A percentile compares a stretch with the other conserved stretches of the same genome.
Conservation (phyloP, 768 basidiomycete species). For the Mycena albidolilacea region DNA sequence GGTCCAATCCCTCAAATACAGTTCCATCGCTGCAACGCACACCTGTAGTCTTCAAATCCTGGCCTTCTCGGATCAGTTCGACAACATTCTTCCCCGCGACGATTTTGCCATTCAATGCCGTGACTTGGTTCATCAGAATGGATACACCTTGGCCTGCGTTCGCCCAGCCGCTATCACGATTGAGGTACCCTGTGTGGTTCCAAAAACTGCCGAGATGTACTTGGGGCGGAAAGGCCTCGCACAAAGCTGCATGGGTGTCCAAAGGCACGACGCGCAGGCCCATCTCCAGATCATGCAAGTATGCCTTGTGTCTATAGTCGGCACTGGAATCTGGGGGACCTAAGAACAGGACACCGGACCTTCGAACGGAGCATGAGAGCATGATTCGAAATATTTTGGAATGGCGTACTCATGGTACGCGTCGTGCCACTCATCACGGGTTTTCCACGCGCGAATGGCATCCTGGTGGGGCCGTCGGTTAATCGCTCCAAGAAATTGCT, state of each 20-base stretch:
- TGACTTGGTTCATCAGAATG: conserved; percentile 68
- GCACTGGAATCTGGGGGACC: conserved; percentile 49
- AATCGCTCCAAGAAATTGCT: background rate
- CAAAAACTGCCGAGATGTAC: conserved; percentile 56
- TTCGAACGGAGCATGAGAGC: conserved; percentile 44
- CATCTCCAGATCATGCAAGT: conserved; percentile 72
- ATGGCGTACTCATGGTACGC: conserved; percentile 85
- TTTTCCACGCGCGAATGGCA: conserved; percentile 84
- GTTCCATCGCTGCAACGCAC: conserved; percentile 75
- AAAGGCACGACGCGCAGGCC: conserved; percentile 67
- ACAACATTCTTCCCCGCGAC: conserved; percentile 70
- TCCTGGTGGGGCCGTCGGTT: conserved; percentile 56
- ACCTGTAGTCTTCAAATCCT: conserved; percentile 63
- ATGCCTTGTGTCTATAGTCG: conserved; percentile 68
- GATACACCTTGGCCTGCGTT: conserved; percentile 78
- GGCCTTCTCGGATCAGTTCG: conserved; percentile 56
- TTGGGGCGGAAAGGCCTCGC: conserved; percentile 61
- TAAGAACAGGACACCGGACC: conserved; percentile 81
- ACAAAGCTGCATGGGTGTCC: conserved; percentile 56
- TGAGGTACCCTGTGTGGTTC: conserved; percentile 72
- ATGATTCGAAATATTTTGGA: conserved; percentile 7
- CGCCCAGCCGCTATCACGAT: conserved; percentile 89
- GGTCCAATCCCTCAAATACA: conserved; percentile 62
- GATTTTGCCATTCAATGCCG: conserved; percentile 72
- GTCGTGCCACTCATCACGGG: conserved; percentile 74